These are phyloP conservation scores for Calonectria montana DNA, from an alignment of 2,329 filamentous ascomycete genomes.

Conservation along the genomic window DNA sequence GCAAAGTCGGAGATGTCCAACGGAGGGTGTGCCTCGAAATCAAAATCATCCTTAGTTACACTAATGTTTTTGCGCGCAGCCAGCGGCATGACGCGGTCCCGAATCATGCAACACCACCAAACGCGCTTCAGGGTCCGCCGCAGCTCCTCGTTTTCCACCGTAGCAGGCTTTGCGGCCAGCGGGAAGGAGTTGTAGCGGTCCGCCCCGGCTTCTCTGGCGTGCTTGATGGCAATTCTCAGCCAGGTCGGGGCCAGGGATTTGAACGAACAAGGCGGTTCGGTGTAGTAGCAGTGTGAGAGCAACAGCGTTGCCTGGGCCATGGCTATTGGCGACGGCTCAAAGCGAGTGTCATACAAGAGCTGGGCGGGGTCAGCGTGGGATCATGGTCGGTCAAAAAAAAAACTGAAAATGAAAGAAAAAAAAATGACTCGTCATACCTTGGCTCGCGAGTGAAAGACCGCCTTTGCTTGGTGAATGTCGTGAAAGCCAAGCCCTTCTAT, in stretches of 20 bases:
- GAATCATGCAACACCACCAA: slow-evolving; percentile 25
- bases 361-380: background rate
- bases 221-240: slow-evolving; percentile 13
- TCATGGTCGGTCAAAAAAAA: background rate
- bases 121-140: slow-evolving; percentile 8
- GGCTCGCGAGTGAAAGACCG: slow-evolving; percentile 10
- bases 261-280: slow-evolving; percentile 2
- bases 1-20: slow-evolving; percentile 9
- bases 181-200: background rate
- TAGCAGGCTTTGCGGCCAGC: background rate
- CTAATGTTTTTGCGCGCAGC: background rate
- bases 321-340: slow-evolving; percentile 6
- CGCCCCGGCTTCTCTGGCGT: slow-evolving; percentile 12
- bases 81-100: slow-evolving; percentile 15
- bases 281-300: slow-evolving; percentile 15
- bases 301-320: slow-evolving; percentile 12
- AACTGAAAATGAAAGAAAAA: too few species aligned
- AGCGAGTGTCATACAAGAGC: slow-evolving; percentile 2
- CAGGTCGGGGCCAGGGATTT: slow-evolving; percentile 6
- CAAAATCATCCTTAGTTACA: slow-evolving; percentile 7
- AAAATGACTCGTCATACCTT: too few species aligned
- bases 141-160: slow-evolving; percentile 2
- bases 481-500: slow-evolving; percentile 14
- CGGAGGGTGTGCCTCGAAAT: slow-evolving; percentile 1
- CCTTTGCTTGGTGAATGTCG: slow-evolving; percentile 16